Base-by-base conservation (phyloP, 768 basidiomycete species). In the Mycena olivaceomarginata region DNA sequence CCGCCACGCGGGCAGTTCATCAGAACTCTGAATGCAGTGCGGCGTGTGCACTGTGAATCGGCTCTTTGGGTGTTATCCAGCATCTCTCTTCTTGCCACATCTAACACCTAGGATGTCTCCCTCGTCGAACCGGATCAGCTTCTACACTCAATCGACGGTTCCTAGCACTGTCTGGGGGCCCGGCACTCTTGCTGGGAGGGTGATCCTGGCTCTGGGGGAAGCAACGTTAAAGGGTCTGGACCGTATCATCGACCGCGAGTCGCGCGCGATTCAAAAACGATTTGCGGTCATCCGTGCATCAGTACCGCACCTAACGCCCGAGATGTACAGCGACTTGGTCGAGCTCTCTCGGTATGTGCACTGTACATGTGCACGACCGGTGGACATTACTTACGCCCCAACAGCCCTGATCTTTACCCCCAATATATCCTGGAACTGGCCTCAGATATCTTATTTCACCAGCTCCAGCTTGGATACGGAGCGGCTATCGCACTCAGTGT, bases 121-220 rank as follows among this genome's bases (percentile, higher is more conserved):
- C 22, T 5, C 6, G 31, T 20, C 41, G 57, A 37, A 11, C 31
- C 31, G 31, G 31, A 11, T 20, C 11, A 75, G 74, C 31, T 25
- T 75, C 31, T 64, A 56, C 60, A 64, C 74, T 1, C 62, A 68
- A 10, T 75, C 74, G 18, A 53, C 74, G 4, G 74, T 57, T 31
- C 74, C 74, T 12, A 70, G 74, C 60, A 75, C 74, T 1, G 51
- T 75, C 5, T 75, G 67, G 74, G 74, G 74, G 7, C 67, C 74
- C 5, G 74, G 74, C 13, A 75, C 67, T 22, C 39, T 75, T 16
- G 59, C 74, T 11, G 74, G 74, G 10, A 20, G 74, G 16, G 67
- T 60, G 5, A 68, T 75, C 20, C 15, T 75, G 60, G 67, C 74
- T 4, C 62, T 75, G 1, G 74, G 74, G 2, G 74, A 75, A 69